Evolutionary conservation across 768 basidiomycete species (phyloP).

Genomic region (Trametes punicea): DNA sequence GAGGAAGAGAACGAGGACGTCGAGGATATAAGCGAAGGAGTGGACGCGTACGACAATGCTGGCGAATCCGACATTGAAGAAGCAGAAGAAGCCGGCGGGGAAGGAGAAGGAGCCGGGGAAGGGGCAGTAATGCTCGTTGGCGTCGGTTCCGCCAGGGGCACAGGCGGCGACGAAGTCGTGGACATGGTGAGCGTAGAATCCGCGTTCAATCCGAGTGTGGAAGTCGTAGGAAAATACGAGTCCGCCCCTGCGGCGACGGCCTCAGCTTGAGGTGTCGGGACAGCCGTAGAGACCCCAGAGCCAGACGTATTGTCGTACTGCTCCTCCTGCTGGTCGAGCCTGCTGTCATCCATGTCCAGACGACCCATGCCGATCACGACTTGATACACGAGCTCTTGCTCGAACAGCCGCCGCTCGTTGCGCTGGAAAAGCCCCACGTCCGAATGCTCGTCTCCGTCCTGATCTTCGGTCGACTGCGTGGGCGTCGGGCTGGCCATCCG

Average conservation of each 20-base stretch:
- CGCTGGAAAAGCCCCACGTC: constrained; percentile 47
- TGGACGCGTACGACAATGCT: constrained; percentile 13
- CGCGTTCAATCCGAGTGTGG: background rate
- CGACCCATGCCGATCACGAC: constrained; percentile 89
- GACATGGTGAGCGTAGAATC: background rate
- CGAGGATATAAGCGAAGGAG: constrained; percentile 21
- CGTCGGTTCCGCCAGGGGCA: background rate
- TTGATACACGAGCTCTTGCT: constrained; percentile 78
- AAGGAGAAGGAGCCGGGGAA: constrained; percentile 7
- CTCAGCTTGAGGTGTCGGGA: constrained; percentile 18
- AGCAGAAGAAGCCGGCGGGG: constrained; percentile 8
- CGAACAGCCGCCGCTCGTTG: constrained; percentile 61
- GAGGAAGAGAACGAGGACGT: constrained; percentile 19
- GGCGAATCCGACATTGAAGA: constrained; percentile 13
- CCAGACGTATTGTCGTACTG: background rate
- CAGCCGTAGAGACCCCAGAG: constrained; percentile 14
- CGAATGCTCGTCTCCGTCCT: constrained; percentile 33
- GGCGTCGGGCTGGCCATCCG: constrained; percentile 11
- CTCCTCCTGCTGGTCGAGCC: constrained; percentile 2
- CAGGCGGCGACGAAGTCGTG: background rate
- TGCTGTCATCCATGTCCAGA: constrained; percentile 40
- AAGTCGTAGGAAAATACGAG: constrained; percentile 17
- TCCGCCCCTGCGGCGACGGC: background rate
- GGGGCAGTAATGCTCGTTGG: background rate
- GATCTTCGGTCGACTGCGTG: constrained; percentile 14